phyloP scores from a whole-genome alignment of 352 stramenopile species.

The Phytopythium vexans region DNA sequence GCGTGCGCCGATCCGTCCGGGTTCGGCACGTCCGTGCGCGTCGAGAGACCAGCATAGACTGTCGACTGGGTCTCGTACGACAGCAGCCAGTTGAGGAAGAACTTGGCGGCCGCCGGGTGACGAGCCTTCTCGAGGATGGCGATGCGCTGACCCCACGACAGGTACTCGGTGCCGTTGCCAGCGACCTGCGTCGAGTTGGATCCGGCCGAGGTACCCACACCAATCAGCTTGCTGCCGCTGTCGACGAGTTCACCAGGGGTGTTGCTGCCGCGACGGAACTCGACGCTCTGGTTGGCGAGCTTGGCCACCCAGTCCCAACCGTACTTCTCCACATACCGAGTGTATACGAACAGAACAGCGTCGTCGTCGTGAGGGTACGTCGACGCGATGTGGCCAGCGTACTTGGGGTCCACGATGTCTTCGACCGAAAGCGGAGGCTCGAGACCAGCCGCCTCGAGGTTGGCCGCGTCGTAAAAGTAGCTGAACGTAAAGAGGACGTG shows the following conservation, averaged over 20 bases:
- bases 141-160: conserved; percentile 26
- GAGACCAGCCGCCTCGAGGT: conserved; percentile 4
- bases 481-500: conserved; percentile 42
- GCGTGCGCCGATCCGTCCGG: neutral
- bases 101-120: conserved; percentile 13
- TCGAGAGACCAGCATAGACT: neutral
- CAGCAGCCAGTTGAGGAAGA: conserved; percentile 22
- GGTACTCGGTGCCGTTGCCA: conserved; percentile 18
- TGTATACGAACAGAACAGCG: conserved; percentile 44
- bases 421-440: conserved; percentile 15
- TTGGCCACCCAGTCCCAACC: conserved; percentile 23
- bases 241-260: conserved; percentile 8
- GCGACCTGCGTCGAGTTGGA: conserved; percentile 8
- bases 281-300: conserved; percentile 20
- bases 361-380: conserved; percentile 52
- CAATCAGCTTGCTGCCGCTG: conserved; percentile 13
- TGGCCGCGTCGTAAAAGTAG: conserved; percentile 30
- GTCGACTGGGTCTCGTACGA: conserved; percentile 8
- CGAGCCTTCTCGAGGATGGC: conserved; percentile 16
- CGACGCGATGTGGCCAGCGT: conserved; percentile 34
- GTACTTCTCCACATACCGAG: conserved; percentile 38
- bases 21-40: conserved; percentile 4
- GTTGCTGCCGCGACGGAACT: conserved; percentile 14
- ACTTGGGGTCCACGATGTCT: conserved; percentile 32
- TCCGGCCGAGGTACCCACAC: conserved; percentile 9